These are phyloP conservation scores for Xylariaceae sp. DNA, from an alignment of 2,329 filamentous ascomycete genomes.

Conservation along the genomic window DNA sequence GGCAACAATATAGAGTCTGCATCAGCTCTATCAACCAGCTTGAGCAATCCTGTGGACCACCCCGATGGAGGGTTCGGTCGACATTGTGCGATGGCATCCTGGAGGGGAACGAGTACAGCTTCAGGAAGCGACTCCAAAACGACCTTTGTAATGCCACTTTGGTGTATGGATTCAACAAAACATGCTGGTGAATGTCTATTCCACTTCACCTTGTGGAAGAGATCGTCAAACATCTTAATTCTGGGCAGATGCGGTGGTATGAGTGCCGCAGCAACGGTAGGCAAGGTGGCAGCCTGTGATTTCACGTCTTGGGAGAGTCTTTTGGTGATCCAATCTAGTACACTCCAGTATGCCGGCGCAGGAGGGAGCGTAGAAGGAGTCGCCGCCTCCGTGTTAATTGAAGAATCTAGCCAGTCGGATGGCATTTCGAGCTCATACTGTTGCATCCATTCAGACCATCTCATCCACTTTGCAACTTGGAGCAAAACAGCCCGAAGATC, in stretches of 20 bases:
- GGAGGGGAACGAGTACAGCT: constrained; percentile 70
- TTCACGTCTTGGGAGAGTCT: constrained; percentile 34
- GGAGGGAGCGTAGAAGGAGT: constrained; percentile 13
- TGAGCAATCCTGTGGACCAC: constrained; percentile 67
- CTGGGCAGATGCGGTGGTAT: constrained; percentile 50
- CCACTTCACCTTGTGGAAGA: constrained; percentile 55
- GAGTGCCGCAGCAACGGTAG: constrained; percentile 20
- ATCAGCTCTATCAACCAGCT: constrained; percentile 76
- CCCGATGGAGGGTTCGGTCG: constrained; percentile 73
- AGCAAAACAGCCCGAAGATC: constrained; percentile 68
- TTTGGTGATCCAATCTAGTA: constrained; percentile 50
- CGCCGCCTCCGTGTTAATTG: constrained; percentile 3
- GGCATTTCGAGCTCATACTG: constrained; percentile 51
- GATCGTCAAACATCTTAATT: constrained; percentile 62
- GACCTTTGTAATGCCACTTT: constrained; percentile 59
- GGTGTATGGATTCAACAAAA: constrained; percentile 68
- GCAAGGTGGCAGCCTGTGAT: constrained; percentile 15
- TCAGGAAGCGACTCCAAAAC: constrained; percentile 81
- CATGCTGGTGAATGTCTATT: constrained; percentile 48
- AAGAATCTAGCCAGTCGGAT: constrained; percentile 34
- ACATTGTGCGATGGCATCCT: constrained; percentile 78
- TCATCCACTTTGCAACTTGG: constrained; percentile 77
- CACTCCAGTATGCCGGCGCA: constrained; percentile 32
- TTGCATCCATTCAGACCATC: constrained; percentile 52
- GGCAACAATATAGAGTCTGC: constrained; percentile 60